Evolutionary conservation across 768 basidiomycete genomes (phyloP), one percentile per base, ranked within the genome.

Genomic region (Termitomyces sp.): DNA sequence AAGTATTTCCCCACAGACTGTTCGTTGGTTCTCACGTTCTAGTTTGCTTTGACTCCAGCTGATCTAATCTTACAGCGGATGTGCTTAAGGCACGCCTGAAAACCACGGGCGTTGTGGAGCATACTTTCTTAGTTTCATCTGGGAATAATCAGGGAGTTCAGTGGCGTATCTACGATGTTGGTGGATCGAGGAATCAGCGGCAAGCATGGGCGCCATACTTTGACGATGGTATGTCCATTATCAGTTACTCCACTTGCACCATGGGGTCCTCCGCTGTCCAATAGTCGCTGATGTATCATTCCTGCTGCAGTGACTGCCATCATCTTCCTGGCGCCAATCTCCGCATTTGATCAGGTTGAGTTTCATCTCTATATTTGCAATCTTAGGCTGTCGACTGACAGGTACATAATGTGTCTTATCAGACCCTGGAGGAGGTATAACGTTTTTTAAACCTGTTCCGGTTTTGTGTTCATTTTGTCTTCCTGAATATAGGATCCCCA

Each of bases 161-260:
- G 66, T 94, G 92, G 92, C 87, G 85, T 63, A 87, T 94, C 55
- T 93, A 92, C 71, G 92, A 94, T 69, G 92, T 94, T 16, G 92
- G 92, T 58, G 92, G 91, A 22, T 82, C 91, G 35, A 82, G 87
- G 60, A 88, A 87, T 69, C 91, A 92, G 73, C 84, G 92, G 57
- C 87, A 90, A 63, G 90, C 91, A 1, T 94, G 92, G 92, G 90
- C 90, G 13, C 91, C 92, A 5, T 94, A 92, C 73, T 94, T 94
- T 64, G 89, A 92, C 66, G 88, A 92, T 71, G 89, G 91, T 91
- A 65, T 67, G 81, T 52, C 54, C 53, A 52, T 58, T 28, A 51
- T n/a, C 24, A 18, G n/a, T 28, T 49, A 52, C 35, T 22, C 13
- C 33, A 16, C 16, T 38, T 39, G n/a, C 16, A 32, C 28, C 32